These are phyloP conservation scores for Apophysomyces ossiformis DNA, from an alignment of 371 early-diverging fungal genomes.

Conservation along the genomic window DNA sequence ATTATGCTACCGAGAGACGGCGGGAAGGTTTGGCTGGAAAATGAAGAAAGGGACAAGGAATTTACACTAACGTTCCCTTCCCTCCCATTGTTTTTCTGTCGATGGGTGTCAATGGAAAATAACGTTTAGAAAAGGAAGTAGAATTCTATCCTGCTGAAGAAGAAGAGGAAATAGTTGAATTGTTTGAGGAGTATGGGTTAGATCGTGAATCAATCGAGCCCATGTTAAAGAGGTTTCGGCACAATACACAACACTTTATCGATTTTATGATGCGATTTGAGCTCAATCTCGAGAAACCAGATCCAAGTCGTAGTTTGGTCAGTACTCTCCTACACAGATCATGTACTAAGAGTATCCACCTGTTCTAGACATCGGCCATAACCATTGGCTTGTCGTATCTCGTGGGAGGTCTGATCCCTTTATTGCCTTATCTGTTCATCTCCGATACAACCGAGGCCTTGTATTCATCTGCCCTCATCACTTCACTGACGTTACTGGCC, in stretches of 20 bases:
- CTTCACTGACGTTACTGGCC: conserved; percentile 62
- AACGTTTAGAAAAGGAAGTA: conserved; percentile 52
- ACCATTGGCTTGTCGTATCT: conserved; percentile 76
- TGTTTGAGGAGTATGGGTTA: conserved; percentile 68
- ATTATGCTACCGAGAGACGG: conserved; percentile 64
- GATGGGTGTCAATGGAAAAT: neutral
- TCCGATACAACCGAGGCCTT: conserved; percentile 49
- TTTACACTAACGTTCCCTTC: neutral
- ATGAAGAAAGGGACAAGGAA: neutral
- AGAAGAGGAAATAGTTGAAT: conserved; percentile 67
- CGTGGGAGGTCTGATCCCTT: conserved; percentile 71
- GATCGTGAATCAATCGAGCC: conserved; percentile 60
- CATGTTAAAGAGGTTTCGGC: conserved; percentile 56
- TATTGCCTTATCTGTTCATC: conserved; percentile 67
- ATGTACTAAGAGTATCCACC: neutral
- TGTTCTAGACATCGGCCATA: conserved; percentile 58
- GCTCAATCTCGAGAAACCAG: conserved; percentile 69
- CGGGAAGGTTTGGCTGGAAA: conserved; percentile 46
- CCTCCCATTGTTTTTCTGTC: too few species aligned
- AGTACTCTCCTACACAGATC: conserved; percentile 6
- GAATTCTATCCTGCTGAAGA: conserved; percentile 63
- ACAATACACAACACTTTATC: conserved; percentile 61
- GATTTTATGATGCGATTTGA: conserved; percentile 84
- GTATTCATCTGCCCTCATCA: conserved; percentile 56
- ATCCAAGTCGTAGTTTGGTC: conserved; percentile 65